phyloP scores from a whole-genome alignment of 257 asterid genomes.

The Nicotiana tabacum region DNA sequence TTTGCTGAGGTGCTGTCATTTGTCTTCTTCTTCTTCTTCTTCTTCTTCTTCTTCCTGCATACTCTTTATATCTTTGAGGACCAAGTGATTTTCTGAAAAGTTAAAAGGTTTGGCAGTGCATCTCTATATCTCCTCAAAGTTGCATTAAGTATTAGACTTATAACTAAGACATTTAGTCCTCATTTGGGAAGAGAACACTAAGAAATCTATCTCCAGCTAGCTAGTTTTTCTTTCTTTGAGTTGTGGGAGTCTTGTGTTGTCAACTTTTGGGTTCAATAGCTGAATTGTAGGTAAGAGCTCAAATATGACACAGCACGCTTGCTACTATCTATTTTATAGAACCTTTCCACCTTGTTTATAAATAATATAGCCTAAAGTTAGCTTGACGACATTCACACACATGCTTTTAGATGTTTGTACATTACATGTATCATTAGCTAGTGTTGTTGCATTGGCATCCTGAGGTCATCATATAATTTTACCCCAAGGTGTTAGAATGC shows the following conservation, averaged over 20 bases:
- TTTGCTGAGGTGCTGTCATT: conserved; percentile 66
- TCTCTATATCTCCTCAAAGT: not conserved
- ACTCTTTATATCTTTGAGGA: not conserved
- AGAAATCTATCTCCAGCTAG: not conserved
- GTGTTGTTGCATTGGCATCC: not conserved
- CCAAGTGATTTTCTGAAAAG: conserved; percentile 1
- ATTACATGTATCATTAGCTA: conserved; percentile 2
- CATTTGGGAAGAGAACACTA: not conserved
- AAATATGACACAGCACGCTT: not conserved
- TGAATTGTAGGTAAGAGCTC: not conserved
- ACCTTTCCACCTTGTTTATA: not conserved
- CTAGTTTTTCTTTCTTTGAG: not conserved
- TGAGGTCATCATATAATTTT: conserved; percentile 1
- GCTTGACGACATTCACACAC: not conserved
- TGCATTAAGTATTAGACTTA: not conserved
- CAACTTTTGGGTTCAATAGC: not conserved
- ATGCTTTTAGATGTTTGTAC: not conserved
- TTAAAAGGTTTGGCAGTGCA: not conserved
- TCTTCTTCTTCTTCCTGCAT: conserved; percentile 5
- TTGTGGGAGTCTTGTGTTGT: not conserved
- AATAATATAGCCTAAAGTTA: not conserved
- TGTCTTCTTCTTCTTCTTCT: conserved; percentile 7
- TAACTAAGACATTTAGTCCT: not conserved
- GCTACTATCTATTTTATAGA: not conserved
- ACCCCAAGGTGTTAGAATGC: not conserved